phyloP scores from a whole-genome alignment of 805 yeast species.

The Deakozyma indianensis region DNA sequence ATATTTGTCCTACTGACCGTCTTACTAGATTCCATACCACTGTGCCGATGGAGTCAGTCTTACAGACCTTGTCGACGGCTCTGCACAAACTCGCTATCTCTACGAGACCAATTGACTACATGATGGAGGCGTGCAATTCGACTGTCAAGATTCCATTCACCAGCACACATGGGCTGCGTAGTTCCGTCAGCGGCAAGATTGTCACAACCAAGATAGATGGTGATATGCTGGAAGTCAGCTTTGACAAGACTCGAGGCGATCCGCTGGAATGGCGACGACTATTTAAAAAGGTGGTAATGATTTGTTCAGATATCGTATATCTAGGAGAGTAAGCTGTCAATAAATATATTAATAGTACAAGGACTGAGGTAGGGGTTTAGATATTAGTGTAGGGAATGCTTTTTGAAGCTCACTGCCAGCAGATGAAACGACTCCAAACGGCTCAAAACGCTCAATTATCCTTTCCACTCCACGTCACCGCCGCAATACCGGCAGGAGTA shows the following conservation, averaged over 20 bases:
- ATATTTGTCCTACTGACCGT: slow-evolving; percentile 25
- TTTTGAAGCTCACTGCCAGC: background rate
- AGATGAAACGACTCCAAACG: no score
- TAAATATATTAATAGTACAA: slow-evolving; percentile 2
- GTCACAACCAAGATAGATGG: slow-evolving; percentile 10
- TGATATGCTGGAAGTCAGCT: slow-evolving; percentile 30
- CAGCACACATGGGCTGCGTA: slow-evolving; percentile 3
- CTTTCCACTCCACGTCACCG: slow-evolving; percentile 32
- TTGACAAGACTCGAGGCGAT: slow-evolving; percentile 45
- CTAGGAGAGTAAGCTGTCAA: slow-evolving; percentile 17
- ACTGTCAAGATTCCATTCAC: background rate
- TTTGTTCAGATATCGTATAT: slow-evolving; percentile 26
- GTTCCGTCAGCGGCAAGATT: slow-evolving; percentile 9
- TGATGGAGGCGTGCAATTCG: slow-evolving; percentile 2
- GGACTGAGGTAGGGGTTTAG: background rate
- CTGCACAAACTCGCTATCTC: slow-evolving; percentile 29
- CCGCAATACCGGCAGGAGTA: slow-evolving; percentile 43
- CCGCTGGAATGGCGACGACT: slow-evolving; percentile 63
- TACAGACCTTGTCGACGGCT: slow-evolving; percentile 28
- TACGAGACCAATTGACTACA: slow-evolving; percentile 12
- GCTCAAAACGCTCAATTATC: no score
- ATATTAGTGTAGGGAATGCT: background rate
- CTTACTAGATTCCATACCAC: slow-evolving; percentile 39
- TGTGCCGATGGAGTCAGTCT: slow-evolving; percentile 28
- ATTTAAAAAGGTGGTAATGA: slow-evolving; percentile 40